Base-by-base conservation (phyloP, 2,329 filamentous ascomycete genomes). In the Thielaviopsis ethacetica region DNA sequence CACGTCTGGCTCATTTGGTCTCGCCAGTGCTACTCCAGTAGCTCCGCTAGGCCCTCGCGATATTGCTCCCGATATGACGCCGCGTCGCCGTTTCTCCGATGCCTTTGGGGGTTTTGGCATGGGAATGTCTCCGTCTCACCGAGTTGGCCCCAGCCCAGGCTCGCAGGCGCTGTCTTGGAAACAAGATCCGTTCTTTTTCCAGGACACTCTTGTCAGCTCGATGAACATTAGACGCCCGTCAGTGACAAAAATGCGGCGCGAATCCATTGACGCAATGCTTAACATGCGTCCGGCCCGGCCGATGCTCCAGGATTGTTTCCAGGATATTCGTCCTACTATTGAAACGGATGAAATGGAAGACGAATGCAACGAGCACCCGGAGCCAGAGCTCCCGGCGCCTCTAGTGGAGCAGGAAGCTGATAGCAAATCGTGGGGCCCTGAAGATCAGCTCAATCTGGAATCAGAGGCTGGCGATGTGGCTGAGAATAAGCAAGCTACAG, bases 171-270 rank as follows among this genome's bases (percentile, higher is more conserved):
- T 54, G 24, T 59, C 52, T 4, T 55, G 54, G 53, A 53, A 57
- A 24, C 24, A 52, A 13, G 61, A 63, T 49, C 61, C 62, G 6
- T 57, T 59, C n/a, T 61, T 60, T n/a, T 58, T 62, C 13, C 54
- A 60, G 13, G 49, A 53, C 17, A 51, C 58, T 9, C 61, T 60
- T 13, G 51, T 59, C 24, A 54, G 56, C 3, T 56, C 59, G 0
- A 55, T 58, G 53, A 57, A 51, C 10, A 54, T 53, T 21, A 17
- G 51, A 3, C 41, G 44, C 10, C 44, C 44, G n/a, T 49, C 44
- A 49, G n/a, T 49, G 7, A 49, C 4, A n/a, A 49, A n/a, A 49
- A 49, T 7, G n/a, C 44, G 44, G 17, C 44, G 44, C 9, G 44
- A 49, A 21, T 49, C 44, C 3, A 49, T 49, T 49, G 44, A 49